Evolutionary conservation across 192 early-diverging fungal genomes (phyloP), one percentile per base, ranked within the genome.

Genomic region (Coemansia javaensis): DNA sequence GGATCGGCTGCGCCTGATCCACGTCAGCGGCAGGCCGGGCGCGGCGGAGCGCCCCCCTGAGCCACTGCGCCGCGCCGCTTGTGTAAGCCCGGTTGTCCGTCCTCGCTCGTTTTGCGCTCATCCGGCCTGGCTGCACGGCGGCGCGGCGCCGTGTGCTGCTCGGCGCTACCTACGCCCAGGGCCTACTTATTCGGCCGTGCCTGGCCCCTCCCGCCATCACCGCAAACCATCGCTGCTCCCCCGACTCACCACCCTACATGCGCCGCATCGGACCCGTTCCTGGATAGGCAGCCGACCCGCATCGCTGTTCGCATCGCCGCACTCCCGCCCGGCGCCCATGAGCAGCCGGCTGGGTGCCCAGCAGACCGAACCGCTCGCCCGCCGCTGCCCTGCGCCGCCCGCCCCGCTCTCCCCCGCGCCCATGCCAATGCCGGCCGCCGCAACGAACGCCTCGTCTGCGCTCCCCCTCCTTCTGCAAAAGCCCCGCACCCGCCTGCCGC

Each of bases 381-480:
- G 24, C 13, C 20, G 25, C 32, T 25, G 38, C 45, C 40, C 53
- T n/a, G 17, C 53, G 4, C 27, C 17, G 28, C 20, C 37, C 7
- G 40, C 33, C 25, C 33, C 24, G 12, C 18, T 12, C 13, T 17
- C 57, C 24, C 35, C 22, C 45, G 24, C 41, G 28, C 47, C 42
- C 45, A 59, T 59, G 56, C 44, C 45, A 38, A 25, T 48, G 32
- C 56, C 56, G 8, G 56, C 23, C 20, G 35, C 54, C 5, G 43
- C 39, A 30, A n/a, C 47, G 14, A 12, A 24, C 21, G 17, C 53
- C 18, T 17, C 32, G 20, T 10, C 30, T 16, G 36, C 42, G 34
- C 33, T 43, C 33, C 33, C 51, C 18, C 42, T n/a, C n/a, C 20
- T 37, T 33, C 12, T 30, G 11, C 54, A 32, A 2, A 56, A 31